Evolutionary conservation across 225 moss, liverwort and hornwort species (phyloP), one percentile per base, ranked within the genome.

Genomic region (Takakia lepidozioides): DNA sequence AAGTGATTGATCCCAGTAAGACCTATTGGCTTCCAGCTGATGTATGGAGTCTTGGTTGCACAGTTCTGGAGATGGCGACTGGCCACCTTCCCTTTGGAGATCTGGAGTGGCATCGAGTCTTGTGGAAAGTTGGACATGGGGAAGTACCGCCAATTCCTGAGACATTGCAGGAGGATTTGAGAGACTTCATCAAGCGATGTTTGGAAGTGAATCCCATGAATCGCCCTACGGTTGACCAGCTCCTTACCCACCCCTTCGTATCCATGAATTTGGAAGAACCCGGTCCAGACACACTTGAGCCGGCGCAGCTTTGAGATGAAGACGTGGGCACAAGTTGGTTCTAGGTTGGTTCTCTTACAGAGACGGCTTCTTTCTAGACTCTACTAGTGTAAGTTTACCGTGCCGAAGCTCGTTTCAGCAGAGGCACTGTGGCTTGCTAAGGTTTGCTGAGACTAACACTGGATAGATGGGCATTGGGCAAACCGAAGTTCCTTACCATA

Each of bases 21-120:
- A 71, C 71, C 17, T 72, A 78, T 43, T 63, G 72, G 43, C 40
- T 78, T 26, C 60, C 72, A n/a, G 77, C 72, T 18, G 77, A 78
- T 55, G 72, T 78, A 25, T 78, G 77, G 77, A 78, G 77, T 54
- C 49, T 78, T 48, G 77, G 77, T 37, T 78, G 77, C 48, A 78
- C 77, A 19, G 72, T 78, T 6, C 37, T 72, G 46, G 77, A 78
- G 43, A 78, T 78, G 77, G 77, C 67, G 10, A 78, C 72, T 43
- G 68, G 71, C 1, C 72, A 78, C 49, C 77, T 72, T 39, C 77
- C 77, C 11, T 72, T 75, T 61, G 61, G 61, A 20, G 61, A 70
- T 24, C 56, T 65, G 47, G 70, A 62, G 36, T 67, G 64, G 74
- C 64, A 60, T 50, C 51, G 62, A 44, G 77, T 72, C 10, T 45